phyloP scores from a whole-genome alignment of 352 stramenopile genomes.

The Pythium utonaiense region DNA sequence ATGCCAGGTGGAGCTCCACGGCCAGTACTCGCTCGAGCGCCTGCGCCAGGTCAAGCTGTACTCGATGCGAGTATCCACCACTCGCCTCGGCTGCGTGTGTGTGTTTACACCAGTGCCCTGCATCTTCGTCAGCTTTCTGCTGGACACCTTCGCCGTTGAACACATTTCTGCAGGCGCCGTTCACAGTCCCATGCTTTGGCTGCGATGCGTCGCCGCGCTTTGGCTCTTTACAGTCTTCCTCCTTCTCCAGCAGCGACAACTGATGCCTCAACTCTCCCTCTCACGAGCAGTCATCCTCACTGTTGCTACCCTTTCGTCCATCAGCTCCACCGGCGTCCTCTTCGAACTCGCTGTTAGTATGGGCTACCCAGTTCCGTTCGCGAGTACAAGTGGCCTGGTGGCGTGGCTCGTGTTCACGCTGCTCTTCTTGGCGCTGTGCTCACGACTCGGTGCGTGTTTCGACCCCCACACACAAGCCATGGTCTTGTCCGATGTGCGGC shows the following conservation, averaged over 20 bases:
- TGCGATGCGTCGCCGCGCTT: not conserved
- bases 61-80: not conserved
- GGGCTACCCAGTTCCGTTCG: conserved; percentile 12
- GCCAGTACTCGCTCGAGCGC: not conserved
- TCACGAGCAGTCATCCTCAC: not conserved
- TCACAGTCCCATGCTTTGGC: conserved; percentile 6
- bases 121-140: not conserved
- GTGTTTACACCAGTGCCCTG: not conserved
- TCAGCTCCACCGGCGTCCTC: not conserved
- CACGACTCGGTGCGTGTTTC: not conserved
- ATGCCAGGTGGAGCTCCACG: not conserved
- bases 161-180: not conserved
- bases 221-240: conserved; percentile 1
- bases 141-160: not conserved
- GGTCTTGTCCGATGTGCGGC: not conserved
- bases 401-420: not conserved
- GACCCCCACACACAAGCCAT: not conserved
- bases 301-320: not conserved
- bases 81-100: not conserved
- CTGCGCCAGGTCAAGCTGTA: not conserved
- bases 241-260: not conserved
- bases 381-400: not conserved
- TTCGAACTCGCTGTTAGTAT: not conserved
- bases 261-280: not conserved
- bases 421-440: not conserved